Base-by-base conservation (phyloP, 2,329 filamentous ascomycete genomes). In the Ophiognomonia clavigignenti-juglandacearum region DNA sequence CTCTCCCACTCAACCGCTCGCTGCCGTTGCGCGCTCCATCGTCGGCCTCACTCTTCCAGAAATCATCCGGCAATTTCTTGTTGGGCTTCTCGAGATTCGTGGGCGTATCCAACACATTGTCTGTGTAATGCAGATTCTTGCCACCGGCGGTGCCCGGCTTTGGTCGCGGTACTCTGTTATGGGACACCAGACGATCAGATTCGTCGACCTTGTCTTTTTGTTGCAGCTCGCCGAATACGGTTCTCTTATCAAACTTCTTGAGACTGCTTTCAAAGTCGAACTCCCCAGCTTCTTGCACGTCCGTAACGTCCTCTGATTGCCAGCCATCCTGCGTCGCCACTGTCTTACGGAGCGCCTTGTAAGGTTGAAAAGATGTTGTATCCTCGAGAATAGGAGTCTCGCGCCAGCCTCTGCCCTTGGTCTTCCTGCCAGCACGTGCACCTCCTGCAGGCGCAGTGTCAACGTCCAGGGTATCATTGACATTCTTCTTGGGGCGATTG, bases 261-360 rank as follows among this genome's bases (percentile, higher is more conserved):
- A 97, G 74, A 55, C 90, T 90, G 45, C 82, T 83, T 57, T 88
- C 84, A 59, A 97, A 97, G 64, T 97, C 92, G 58, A 97, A 97
- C 52, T 97, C 93, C 10, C 87, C 88, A 73, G 93, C 80, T 61
- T 95, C 92, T 66, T 92, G 88, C 19, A 93, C 88, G 61, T 97
- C 93, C 0, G 89, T 96, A 19, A 92, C 91, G 60, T 97, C 92
- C 61, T 96, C 93, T 0, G 92, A 96, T 4, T 88, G 90, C 91
- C 92, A 97, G 4, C 89, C 92, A 62, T 89, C 95, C 38, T 62
- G 65, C 56, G 65, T 71, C 47, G 63, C 69, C 50, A 70, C 73
- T 62, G 66, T 77, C 64, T 64, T 84, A 71, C 77, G 89, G 2
- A 84, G 62, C 1, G 76, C 75, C 36, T 73, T 68, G 56, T 78